Evolutionary conservation across 2,329 filamentous ascomycete species (phyloP).

Genomic region (Chrysoporthe puriensis): DNA sequence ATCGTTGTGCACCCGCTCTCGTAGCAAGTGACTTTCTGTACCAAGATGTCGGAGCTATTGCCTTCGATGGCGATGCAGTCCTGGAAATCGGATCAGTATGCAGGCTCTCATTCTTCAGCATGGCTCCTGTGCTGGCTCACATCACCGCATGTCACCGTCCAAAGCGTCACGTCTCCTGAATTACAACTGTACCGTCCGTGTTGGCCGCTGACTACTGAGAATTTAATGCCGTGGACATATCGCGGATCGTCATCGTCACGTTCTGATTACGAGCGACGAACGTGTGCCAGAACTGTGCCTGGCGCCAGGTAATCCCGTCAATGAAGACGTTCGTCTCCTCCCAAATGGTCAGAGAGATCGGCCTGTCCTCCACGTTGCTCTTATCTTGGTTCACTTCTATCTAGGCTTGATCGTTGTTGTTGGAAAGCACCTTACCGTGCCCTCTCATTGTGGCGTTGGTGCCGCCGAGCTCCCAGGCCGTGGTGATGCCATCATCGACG

Average conservation of each 20-base stretch:
- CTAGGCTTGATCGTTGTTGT: constrained; percentile 51
- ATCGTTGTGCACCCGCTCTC: constrained; percentile 43
- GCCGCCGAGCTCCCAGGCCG: constrained; percentile 55
- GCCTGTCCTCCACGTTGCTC: constrained; percentile 48
- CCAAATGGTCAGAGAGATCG: constrained; percentile 51
- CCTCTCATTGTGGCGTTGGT: constrained; percentile 52
- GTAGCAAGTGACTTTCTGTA: constrained; percentile 44
- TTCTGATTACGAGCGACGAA: constrained; percentile 52
- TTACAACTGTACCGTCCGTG: constrained; percentile 58
- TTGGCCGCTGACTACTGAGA: constrained; percentile 51
- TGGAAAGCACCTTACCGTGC: constrained; percentile 50
- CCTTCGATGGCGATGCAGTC: constrained; percentile 47
- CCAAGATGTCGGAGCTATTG: constrained; percentile 44
- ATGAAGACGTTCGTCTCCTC: constrained; percentile 48
- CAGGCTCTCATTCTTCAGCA: too few species aligned
- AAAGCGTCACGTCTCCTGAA: constrained; percentile 50
- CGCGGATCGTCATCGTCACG: constrained; percentile 56
- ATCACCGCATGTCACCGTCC: constrained; percentile 47
- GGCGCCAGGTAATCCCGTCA: constrained; percentile 49
- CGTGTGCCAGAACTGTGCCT: constrained; percentile 55
- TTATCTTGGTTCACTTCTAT: constrained; percentile 47
- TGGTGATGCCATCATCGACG: constrained; percentile 53
- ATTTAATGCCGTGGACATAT: constrained; percentile 52
- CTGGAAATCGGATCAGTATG: constrained; percentile 28
- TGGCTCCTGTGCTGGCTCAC: constrained; percentile 32